Percentiles rank a stretch among this genome's conserved stretches.
Conservation (phyloP, 768 basidiomycete species). For the Phanerochaete sordida region DNA sequence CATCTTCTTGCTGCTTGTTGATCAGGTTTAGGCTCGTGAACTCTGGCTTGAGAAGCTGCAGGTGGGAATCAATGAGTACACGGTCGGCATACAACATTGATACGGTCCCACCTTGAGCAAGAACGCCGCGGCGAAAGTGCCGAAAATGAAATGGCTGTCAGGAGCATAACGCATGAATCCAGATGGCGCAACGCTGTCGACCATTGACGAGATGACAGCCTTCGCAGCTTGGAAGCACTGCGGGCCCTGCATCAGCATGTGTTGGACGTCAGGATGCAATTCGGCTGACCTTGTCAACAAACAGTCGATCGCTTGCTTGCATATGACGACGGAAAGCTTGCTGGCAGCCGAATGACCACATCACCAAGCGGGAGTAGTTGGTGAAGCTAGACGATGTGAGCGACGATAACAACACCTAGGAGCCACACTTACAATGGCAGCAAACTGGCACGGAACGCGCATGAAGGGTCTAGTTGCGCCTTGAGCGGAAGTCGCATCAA, state of each 20-base stretch:
- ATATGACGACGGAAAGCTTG: slow-evolving; percentile 67
- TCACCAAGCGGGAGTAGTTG: slow-evolving; percentile 74
- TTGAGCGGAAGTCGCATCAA: neutral
- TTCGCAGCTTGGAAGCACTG: slow-evolving; percentile 74
- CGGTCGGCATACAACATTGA: neutral
- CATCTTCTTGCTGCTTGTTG: slow-evolving; percentile 57
- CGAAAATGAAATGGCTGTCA: slow-evolving; percentile 79
- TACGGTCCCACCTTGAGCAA: slow-evolving; percentile 59
- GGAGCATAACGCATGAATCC: slow-evolving; percentile 79
- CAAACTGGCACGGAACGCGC: slow-evolving; percentile 58
- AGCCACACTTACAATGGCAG: slow-evolving; percentile 67
- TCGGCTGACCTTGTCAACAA: slow-evolving; percentile 53
- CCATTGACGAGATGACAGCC: slow-evolving; percentile 59
- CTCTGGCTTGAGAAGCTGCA: slow-evolving; percentile 68
- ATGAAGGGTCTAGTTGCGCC: slow-evolving; percentile 45
- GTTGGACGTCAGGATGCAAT: neutral
- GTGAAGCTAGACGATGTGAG: slow-evolving; percentile 47
- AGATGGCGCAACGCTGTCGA: slow-evolving; percentile 60
- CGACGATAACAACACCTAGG: neutral
- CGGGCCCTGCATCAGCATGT: neutral
- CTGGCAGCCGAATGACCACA: slow-evolving; percentile 86
- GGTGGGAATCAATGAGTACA: neutral
- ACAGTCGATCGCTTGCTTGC: slow-evolving; percentile 55
- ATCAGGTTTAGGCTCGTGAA: slow-evolving; percentile 60
- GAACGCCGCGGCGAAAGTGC: slow-evolving; percentile 80